Evolutionary conservation across 306 rosid genomes (phyloP).

Genomic region (Quercus mongolica): DNA sequence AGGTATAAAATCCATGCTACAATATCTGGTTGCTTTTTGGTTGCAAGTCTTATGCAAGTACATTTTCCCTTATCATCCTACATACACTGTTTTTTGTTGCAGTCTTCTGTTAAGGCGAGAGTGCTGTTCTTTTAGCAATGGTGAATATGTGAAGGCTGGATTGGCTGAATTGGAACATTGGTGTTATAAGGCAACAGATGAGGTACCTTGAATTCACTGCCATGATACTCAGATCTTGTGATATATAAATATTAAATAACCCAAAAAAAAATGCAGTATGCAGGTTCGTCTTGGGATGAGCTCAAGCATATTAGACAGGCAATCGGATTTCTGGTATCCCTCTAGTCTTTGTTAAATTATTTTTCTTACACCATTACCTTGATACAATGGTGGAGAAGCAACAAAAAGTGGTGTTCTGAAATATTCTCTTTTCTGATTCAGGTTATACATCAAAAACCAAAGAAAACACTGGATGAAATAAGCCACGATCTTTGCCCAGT

Average conservation of each 20-base stretch:
- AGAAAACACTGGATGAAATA: slow-evolving; percentile 91
- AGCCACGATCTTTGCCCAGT: slow-evolving; percentile 96
- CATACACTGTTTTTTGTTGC: slow-evolving; percentile 17
- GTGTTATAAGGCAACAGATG: slow-evolving; percentile 88
- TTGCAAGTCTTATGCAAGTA: slow-evolving; percentile 1
- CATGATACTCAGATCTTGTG: background rate
- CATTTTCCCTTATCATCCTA: background rate
- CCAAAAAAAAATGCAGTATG: slow-evolving; percentile 34
- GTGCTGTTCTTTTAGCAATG: slow-evolving; percentile 99
- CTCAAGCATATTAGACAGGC: slow-evolving; percentile 97
- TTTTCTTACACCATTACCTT: slow-evolving; percentile 14
- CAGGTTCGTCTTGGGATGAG: slow-evolving; percentile 95
- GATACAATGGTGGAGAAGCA: slow-evolving; percentile 3
- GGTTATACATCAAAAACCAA: slow-evolving; percentile 99
- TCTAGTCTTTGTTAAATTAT: slow-evolving; percentile 5
- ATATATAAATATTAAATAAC: slow-evolving; percentile 17
- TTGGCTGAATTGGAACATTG: slow-evolving; percentile 97
- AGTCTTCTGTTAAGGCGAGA: slow-evolving; percentile 98
- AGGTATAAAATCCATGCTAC: slow-evolving; percentile 47
- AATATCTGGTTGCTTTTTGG: slow-evolving; percentile 7
- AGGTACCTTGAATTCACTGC: slow-evolving; percentile 42
- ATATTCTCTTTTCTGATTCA: slow-evolving; percentile 32
- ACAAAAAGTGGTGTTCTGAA: slow-evolving; percentile 9
- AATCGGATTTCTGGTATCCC: slow-evolving; percentile 85
- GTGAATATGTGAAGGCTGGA: slow-evolving; percentile 95